Conservation (phyloP, 768 basidiomycete species). For the Kwoniella pini region DNA sequence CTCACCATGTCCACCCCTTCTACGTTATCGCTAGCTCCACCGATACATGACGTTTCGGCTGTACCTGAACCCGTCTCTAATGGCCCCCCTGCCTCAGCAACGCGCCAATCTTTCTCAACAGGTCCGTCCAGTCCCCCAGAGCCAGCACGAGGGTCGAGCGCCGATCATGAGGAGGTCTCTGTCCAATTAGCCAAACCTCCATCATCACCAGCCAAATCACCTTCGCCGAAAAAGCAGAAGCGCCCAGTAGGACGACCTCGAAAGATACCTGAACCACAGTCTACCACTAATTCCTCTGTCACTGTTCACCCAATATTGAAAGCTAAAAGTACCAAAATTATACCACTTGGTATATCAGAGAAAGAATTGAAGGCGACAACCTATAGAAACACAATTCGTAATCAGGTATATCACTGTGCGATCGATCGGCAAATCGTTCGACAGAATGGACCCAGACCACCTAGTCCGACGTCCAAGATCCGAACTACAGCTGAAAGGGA, state of each 20-base stretch:
- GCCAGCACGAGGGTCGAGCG: constrained; percentile 29
- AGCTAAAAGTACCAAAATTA: constrained; percentile 7
- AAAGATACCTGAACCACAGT: not conserved
- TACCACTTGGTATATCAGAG: constrained; percentile 41
- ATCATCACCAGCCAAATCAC: constrained; percentile 20
- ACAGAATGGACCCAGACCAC: constrained; percentile 45
- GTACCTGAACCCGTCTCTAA: constrained; percentile 8
- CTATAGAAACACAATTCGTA: constrained; percentile 45
- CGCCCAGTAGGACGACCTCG: not conserved
- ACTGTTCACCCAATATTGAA: constrained; percentile 31
- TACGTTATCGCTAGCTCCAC: not conserved
- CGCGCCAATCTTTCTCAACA: constrained; percentile 9
- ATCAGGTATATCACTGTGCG: constrained; percentile 53
- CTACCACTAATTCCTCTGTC: not conserved
- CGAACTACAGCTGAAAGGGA: constrained; percentile 44
- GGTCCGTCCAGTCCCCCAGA: constrained; percentile 19
- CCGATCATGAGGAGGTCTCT: constrained; percentile 39
- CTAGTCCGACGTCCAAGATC: constrained; percentile 50
- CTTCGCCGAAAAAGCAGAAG: constrained; percentile 4
- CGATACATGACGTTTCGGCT: constrained; percentile 13
- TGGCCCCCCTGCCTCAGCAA: constrained; percentile 25
- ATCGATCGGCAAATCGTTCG: constrained; percentile 52
- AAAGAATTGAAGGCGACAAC: constrained; percentile 52
- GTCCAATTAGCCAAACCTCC: constrained; percentile 15
- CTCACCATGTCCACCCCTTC: not conserved